Evolutionary conservation across 106 monocot species (phyloP), one percentile per base, ranked within the genome.

Genomic region (Iris macrosiphon): DNA sequence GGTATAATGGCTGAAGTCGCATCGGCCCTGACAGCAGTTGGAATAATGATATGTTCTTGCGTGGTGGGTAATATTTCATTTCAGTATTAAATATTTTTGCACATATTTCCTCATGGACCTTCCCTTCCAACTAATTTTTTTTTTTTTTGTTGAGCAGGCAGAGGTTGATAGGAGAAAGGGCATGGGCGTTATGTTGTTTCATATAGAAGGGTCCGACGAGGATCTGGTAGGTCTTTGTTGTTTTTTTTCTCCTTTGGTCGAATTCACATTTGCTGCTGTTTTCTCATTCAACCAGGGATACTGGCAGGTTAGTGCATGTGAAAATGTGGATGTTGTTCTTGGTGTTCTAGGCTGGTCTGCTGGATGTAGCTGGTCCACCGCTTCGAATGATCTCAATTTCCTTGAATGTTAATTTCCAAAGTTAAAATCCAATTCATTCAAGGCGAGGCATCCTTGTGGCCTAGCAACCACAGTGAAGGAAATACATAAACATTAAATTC

Each of bases 1-100:
- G 93, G 93, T 25, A 94, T 94, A 67, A 72, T 94, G 78, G 83
- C 88, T 35, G 93, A 94, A 60, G 88, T 88, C 65, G 65, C 88
- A 31, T 88, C 93, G 51, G 81, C 84, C 21, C 52, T 94, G 38
- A 75, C 93, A 31, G 88, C 84, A 15, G 69, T 52, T 65, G 84
- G 88, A 42, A 64, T 88, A 11, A 71, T 61, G 26, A 84, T 94
- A 57, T 80, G 93, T 63, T 88, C 93, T 29, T 94, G 93, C 49
- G 88, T 76, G 83, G 93, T 94, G 60, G 22, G 76, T 86, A 39
- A 52, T 27, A 24, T 9, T 50, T 20, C 37, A 17, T 75, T 55
- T 11, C 25, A 11, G n/a, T n/a, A 19, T 45, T n/a, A n/a, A n/a
- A n/a, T n/a, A n/a, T n/a, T n/a, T 46, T 31, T 31, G 25, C 46